phyloP scores from a whole-genome alignment of 306 rosid genomes.

The Malus sieversii region DNA sequence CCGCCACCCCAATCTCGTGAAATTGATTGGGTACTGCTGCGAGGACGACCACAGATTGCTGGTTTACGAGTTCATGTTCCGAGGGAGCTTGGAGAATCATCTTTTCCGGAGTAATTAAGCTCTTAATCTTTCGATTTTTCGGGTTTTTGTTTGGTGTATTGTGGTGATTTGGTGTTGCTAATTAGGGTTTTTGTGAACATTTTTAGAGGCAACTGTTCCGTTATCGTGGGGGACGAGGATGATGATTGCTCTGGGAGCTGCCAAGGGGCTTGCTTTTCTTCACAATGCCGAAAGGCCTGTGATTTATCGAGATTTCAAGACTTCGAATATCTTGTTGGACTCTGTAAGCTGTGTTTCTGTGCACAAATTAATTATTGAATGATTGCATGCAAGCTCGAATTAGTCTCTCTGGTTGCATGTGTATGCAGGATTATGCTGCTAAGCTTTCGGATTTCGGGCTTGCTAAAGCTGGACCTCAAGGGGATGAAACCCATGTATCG shows the following conservation, averaged over 20 bases:
- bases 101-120: constrained; percentile 69
- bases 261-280: constrained; percentile 96
- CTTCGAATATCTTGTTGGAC: constrained; percentile 90
- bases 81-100: constrained; percentile 97
- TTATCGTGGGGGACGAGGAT: constrained; percentile 83
- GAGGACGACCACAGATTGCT: constrained; percentile 97
- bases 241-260: constrained; percentile 96
- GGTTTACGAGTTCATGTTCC: constrained; percentile 95
- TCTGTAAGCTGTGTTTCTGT: constrained; percentile 43
- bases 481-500: constrained; percentile 96
- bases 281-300: constrained; percentile 96
- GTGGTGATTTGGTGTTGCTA: neutral
- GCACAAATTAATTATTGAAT: neutral
- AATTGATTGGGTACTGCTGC: constrained; percentile 96
- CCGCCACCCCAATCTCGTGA: constrained; percentile 92
- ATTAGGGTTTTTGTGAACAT: neutral
- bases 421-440: constrained; percentile 79
- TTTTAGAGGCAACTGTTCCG: constrained; percentile 72
- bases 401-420: constrained; percentile 10
- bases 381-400: constrained; percentile 1
- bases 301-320: constrained; percentile 90
- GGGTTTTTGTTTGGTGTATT: neutral
- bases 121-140: neutral
- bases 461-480: constrained; percentile 98
- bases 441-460: constrained; percentile 97